phyloP scores from a whole-genome alignment of 176 grass and related monocot species.

The Cymbopogon citratus region DNA sequence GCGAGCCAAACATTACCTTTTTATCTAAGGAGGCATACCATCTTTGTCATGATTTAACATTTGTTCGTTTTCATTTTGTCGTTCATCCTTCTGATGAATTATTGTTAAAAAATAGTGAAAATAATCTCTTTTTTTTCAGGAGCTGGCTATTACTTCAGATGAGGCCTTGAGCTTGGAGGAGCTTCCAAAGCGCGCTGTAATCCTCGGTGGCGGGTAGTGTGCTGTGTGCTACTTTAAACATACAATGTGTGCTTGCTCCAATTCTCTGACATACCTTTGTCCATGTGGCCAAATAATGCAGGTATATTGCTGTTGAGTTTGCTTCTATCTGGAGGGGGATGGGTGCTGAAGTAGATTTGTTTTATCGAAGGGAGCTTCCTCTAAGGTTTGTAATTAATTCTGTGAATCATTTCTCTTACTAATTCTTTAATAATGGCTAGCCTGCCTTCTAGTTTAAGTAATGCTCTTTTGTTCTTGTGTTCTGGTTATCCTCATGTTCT shows the following conservation, averaged over 20 bases:
- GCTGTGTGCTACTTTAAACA: neutral
- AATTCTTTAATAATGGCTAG: neutral
- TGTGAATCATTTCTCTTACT: neutral
- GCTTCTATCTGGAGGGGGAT: conserved; percentile 95
- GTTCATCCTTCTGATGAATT: neutral
- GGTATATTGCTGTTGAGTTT: conserved; percentile 98
- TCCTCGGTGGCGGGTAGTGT: conserved; percentile 85
- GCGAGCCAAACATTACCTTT: neutral
- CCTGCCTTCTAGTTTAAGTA: neutral
- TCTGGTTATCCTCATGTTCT: neutral
- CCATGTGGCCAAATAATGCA: conserved; percentile 19
- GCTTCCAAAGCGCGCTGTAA: conserved; percentile 70
- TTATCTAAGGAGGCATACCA: neutral
- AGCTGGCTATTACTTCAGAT: conserved; percentile 93
- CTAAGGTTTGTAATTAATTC: conserved; percentile 54
- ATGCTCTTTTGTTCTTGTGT: no score
- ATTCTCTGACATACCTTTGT: conserved; percentile 1
- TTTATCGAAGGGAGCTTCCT: conserved; percentile 82
- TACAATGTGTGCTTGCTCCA: neutral
- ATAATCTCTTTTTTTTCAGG: conserved; percentile 42
- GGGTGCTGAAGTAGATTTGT: conserved; percentile 86
- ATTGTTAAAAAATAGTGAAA: neutral
- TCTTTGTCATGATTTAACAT: neutral
- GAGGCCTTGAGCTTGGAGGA: conserved; percentile 98
- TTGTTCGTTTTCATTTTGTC: neutral